phyloP scores from a whole-genome alignment of 2,329 filamentous ascomycete genomes.

The Colletotrichum sp. region DNA sequence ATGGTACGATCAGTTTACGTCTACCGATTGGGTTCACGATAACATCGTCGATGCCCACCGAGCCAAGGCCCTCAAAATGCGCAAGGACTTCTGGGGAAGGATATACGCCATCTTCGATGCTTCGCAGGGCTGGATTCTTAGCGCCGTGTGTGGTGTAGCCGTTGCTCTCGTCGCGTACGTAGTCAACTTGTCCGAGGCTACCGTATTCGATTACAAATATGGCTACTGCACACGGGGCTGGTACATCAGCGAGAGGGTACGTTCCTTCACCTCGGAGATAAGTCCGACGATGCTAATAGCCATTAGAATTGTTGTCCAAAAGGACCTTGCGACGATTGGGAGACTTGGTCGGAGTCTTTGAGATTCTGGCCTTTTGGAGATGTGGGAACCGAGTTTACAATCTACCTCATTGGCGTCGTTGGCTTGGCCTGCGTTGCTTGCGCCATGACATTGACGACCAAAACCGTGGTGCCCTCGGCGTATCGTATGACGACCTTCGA shows the following conservation, averaged over 20 bases:
- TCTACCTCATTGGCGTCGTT: slow-evolving; percentile 78
- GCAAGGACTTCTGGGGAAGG: slow-evolving; percentile 86
- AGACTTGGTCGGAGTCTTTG: slow-evolving; percentile 58
- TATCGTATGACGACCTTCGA: slow-evolving; percentile 88
- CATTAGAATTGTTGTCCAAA: slow-evolving; percentile 56
- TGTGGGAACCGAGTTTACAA: slow-evolving; percentile 75
- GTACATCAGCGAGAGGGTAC: slow-evolving; percentile 74
- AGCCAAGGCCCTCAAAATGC: slow-evolving; percentile 79
- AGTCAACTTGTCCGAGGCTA: slow-evolving; percentile 85
- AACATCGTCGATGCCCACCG: slow-evolving; percentile 93
- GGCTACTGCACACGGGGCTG: slow-evolving; percentile 79
- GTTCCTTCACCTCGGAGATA: neutral
- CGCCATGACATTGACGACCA: slow-evolving; percentile 84
- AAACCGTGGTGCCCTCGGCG: slow-evolving; percentile 89
- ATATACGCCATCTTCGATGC: slow-evolving; percentile 80
- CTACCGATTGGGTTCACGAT: slow-evolving; percentile 98
- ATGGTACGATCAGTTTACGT: slow-evolving; percentile 99
- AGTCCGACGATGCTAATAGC: slow-evolving; percentile 12
- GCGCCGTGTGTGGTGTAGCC: slow-evolving; percentile 85
- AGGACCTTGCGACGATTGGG: slow-evolving; percentile 62
- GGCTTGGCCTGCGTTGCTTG: slow-evolving; percentile 75
- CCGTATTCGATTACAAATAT: slow-evolving; percentile 88
- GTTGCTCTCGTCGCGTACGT: slow-evolving; percentile 87
- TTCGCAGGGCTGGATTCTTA: slow-evolving; percentile 92
- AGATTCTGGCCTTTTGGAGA: slow-evolving; percentile 48